A percentile compares a stretch with the other conserved stretches of the same genome.
Conservation (phyloP, 768 basidiomycete genomes). For the Cystobasidium ongulense region DNA sequence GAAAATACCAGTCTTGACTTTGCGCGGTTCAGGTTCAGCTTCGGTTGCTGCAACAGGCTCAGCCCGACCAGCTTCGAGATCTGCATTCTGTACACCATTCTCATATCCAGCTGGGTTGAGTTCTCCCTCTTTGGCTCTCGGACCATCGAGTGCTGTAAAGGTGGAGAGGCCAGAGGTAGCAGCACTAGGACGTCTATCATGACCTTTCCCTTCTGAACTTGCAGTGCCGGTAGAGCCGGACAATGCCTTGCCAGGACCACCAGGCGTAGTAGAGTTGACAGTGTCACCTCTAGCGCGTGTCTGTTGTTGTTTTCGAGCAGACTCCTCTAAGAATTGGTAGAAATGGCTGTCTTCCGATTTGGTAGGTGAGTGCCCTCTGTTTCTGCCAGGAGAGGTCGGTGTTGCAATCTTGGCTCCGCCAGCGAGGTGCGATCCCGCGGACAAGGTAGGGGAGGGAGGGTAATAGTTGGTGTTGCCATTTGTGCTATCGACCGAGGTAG, state of each 20-base stretch:
- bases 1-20: neutral
- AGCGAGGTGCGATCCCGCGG: neutral
- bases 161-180: neutral
- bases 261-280: neutral
- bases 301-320: slow-evolving; percentile 11
- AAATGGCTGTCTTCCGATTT: slow-evolving; percentile 14
- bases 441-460: neutral
- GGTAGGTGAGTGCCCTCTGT: slow-evolving; percentile 5
- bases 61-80: neutral
- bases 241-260: neutral
- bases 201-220: neutral
- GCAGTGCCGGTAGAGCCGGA: neutral
- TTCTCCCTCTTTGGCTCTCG: neutral
- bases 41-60: neutral
- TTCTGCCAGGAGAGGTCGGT: neutral
- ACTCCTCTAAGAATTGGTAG: neutral
- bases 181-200: neutral
- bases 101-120: slow-evolving; percentile 8
- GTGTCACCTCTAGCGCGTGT: slow-evolving; percentile 4
- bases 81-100: neutral
- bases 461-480: neutral
- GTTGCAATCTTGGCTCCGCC: neutral
- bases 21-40: neutral
- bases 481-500: neutral
- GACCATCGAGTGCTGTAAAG: slow-evolving; percentile 7